Percentiles rank a stretch among this genome's conserved stretches.
These are phyloP conservation scores for Sicyos baderoa DNA, from an alignment of 306 rosid genomes.

Conservation along the genomic window DNA sequence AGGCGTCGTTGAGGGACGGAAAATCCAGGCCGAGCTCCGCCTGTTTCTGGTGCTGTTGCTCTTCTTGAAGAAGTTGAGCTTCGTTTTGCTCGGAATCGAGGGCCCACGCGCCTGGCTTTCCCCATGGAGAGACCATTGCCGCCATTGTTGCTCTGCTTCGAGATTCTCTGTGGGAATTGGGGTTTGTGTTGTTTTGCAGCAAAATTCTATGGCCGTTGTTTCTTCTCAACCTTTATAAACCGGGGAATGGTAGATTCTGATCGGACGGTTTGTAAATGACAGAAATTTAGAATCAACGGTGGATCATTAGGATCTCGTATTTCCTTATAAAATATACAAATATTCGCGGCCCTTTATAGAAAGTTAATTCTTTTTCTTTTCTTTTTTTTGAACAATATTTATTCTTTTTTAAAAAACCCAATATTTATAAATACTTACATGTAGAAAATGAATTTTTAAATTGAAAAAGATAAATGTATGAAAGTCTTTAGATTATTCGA, in stretches of 20 bases:
- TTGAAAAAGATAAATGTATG: neutral
- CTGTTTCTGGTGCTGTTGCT: neutral
- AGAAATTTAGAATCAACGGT: neutral
- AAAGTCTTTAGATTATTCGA: too few species aligned
- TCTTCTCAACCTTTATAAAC: neutral
- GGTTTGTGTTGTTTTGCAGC: slow-evolving; percentile 6
- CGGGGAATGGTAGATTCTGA: neutral
- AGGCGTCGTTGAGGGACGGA: slow-evolving; percentile 75
- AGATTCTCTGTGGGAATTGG: slow-evolving; percentile 1
- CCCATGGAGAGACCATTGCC: slow-evolving; percentile 81
- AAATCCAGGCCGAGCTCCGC: slow-evolving; percentile 38
- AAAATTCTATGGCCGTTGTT: neutral
- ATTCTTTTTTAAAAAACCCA: too few species aligned
- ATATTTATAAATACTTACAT: too few species aligned
- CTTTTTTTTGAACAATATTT: too few species aligned
- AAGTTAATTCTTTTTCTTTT: neutral
- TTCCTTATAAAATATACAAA: neutral
- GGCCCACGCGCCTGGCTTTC: slow-evolving; percentile 94
- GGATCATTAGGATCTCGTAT: neutral
- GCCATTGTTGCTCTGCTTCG: slow-evolving; percentile 44
- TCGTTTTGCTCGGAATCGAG: slow-evolving; percentile 71
- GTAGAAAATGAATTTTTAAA: neutral
- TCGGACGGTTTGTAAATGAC: neutral
- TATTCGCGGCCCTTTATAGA: neutral
- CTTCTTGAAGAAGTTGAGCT: slow-evolving; percentile 36